These are phyloP conservation scores for Penicillium diatomitis DNA, from an alignment of 495 filamentous ascomycete species.

Conservation along the genomic window DNA sequence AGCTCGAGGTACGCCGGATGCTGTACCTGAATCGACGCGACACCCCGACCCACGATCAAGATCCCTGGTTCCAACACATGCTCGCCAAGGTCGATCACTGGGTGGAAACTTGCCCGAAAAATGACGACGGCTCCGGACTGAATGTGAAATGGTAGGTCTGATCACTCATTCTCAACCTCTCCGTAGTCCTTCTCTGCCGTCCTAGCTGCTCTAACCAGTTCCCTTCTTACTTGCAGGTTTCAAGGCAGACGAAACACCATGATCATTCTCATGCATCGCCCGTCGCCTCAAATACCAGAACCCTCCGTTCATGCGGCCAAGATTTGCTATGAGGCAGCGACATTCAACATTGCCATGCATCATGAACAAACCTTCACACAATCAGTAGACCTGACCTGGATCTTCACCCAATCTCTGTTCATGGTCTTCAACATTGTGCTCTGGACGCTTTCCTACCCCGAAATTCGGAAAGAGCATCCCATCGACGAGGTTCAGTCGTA, in stretches of 20 bases:
- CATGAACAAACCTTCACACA: constrained; percentile 63
- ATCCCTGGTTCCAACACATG: constrained; percentile 83
- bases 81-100: constrained; percentile 66
- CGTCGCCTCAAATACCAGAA: constrained; percentile 81
- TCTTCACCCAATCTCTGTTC: constrained; percentile 79
- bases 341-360: constrained; percentile 69
- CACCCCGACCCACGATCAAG: constrained; percentile 60
- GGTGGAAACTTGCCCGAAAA: constrained; percentile 50
- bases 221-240: constrained; percentile 46
- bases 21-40: constrained; percentile 73
- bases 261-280: constrained; percentile 72
- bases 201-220: not conserved
- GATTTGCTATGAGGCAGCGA: constrained; percentile 72
- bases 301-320: constrained; percentile 65
- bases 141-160: constrained; percentile 48
- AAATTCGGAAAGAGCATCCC: constrained; percentile 60
- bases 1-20: constrained; percentile 74
- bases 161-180: too few relatives aligned
- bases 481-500: constrained; percentile 63
- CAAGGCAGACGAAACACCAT: constrained; percentile 70
- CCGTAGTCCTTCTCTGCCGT: too few relatives aligned
- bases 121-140: constrained; percentile 56
- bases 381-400: constrained; percentile 81
- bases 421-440: constrained; percentile 80
- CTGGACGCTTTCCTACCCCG: constrained; percentile 78